Evolutionary conservation across 2,329 filamentous ascomycete genomes (phyloP).

Genomic region (Hypoxylon sp.): DNA sequence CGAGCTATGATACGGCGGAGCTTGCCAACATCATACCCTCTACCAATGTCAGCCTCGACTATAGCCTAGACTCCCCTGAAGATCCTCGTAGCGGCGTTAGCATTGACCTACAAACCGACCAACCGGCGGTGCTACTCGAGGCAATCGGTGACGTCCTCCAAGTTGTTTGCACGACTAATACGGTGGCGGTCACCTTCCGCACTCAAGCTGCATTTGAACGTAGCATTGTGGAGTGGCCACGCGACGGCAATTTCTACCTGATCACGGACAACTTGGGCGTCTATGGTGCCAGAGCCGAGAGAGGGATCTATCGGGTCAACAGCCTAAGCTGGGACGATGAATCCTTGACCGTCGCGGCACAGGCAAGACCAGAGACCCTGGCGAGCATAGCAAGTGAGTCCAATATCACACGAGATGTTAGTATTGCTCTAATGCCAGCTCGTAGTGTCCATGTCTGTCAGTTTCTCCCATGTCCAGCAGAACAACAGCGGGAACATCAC

Average conservation of each 20-base stretch:
- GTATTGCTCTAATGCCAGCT: constrained; percentile 13
- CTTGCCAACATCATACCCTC: constrained; percentile 43
- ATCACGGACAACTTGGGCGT: constrained; percentile 61
- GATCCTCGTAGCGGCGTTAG: constrained; percentile 36
- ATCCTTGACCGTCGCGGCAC: constrained; percentile 53
- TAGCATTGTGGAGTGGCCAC: constrained; percentile 46
- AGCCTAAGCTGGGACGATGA: constrained; percentile 51
- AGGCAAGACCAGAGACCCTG: constrained; percentile 54
- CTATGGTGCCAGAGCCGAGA: constrained; percentile 59
- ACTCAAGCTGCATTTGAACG: constrained; percentile 39
- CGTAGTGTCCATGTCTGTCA: constrained; percentile 38
- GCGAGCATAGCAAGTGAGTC: constrained; percentile 56
- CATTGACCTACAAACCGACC: constrained; percentile 38
- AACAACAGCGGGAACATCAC: constrained; percentile 39
- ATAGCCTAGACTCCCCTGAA: constrained; percentile 27
- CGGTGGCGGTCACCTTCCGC: constrained; percentile 52
- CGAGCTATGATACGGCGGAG: constrained; percentile 35
- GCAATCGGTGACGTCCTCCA: constrained; percentile 50
- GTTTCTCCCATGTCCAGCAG: constrained; percentile 36
- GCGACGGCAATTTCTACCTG: constrained; percentile 52
- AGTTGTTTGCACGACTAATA: constrained; percentile 52
- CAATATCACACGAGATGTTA: not conserved
- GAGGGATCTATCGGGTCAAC: constrained; percentile 58
- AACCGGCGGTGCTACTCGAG: constrained; percentile 55
- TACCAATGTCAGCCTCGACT: constrained; percentile 41